Evolutionary conservation across 805 yeast genomes (phyloP), one percentile per base, ranked within the genome.

Genomic region (Myxozyma melibiosi): DNA sequence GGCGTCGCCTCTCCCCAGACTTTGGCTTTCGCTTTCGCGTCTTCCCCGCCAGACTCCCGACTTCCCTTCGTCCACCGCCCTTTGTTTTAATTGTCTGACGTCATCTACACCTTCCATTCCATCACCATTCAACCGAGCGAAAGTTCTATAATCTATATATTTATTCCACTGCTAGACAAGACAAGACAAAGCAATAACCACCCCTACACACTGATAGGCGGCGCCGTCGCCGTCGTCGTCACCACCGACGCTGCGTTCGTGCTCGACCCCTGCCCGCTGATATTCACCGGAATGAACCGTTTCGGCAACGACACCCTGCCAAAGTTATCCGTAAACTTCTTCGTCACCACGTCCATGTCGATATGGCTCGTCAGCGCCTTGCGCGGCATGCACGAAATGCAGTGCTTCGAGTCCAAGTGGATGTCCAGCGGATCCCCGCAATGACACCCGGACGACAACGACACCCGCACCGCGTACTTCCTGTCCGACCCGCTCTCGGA

Each of bases 381-480:
- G 67, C 94, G 83, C 45, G 97, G 96, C 66, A 94, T 94, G 69
- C 97, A 92, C 25, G 97, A 91, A 62, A 94, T 94, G 73, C 94
- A 92, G 73, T 94, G 99, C 70, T 90, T 91, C 44, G 90, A 92
- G 73, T 94, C 99, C 45, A 94, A 78, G 72, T 92, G 97, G 44
- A 95, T 96, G 73, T 94, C 99, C 63, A 94, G 78, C 27, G 99
- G 99, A 72, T 92, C 96, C 68, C 90, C 96, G 0, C 98, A 91
- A 73, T 94, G 97, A 73, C 99, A 94, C 20, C 99, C 99, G 0
- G 99, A 98, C 4, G 97, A 88, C 65, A 94, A 78, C n/a, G 92
- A 86, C 59, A 94, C 79, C 67, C 98, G 80, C 54, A 94, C 86
- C 4, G 97, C 86, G 70, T 92, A 96, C 67, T 88, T 86, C 72